Percentiles rank a stretch among this genome's conserved stretches.
These are phyloP conservation scores for Ganoderma sinense DNA, from an alignment of 1,284 basidiomycete genomes.

Conservation along the genomic window DNA sequence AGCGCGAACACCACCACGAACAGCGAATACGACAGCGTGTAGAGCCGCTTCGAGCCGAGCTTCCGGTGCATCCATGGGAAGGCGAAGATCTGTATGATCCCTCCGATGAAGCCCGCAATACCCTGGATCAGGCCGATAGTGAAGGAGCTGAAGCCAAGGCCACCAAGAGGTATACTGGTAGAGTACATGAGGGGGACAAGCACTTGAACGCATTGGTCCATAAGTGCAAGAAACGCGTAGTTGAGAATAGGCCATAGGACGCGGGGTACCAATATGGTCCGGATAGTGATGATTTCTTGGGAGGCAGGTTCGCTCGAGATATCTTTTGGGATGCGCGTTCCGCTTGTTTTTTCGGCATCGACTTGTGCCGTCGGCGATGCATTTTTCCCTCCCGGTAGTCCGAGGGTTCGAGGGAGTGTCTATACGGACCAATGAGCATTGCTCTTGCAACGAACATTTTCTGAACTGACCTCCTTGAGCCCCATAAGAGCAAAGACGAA, in stretches of 20 bases:
- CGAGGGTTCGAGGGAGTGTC: background rate
- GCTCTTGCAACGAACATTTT: background rate
- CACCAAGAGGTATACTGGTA: constrained; percentile 65
- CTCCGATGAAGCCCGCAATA: constrained; percentile 61
- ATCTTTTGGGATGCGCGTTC: background rate
- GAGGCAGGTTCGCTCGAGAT: background rate
- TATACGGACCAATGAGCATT: background rate
- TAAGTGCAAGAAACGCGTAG: constrained; percentile 70
- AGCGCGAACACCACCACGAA: constrained; percentile 50
- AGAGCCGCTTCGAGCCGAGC: constrained; percentile 61
- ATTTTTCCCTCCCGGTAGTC: no score
- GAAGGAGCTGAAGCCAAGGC: constrained; percentile 63
- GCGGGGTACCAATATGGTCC: constrained; percentile 41
- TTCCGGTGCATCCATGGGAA: constrained; percentile 59
- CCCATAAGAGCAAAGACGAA: constrained; percentile 59
- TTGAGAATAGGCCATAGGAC: constrained; percentile 66
- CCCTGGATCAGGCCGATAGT: constrained; percentile 65
- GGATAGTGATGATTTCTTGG: constrained; percentile 11
- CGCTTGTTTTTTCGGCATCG: background rate
- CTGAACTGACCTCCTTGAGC: constrained; percentile 62
- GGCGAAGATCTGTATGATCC: constrained; percentile 63
- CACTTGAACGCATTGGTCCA: constrained; percentile 55
- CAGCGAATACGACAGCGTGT: constrained; percentile 50
- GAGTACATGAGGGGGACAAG: constrained; percentile 71
- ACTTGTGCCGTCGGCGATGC: background rate